A percentile compares a stretch with the other conserved stretches of the same genome.
Conservation (phyloP, 2,329 filamentous ascomycete species). For the Colletotrichum aenigma region DNA sequence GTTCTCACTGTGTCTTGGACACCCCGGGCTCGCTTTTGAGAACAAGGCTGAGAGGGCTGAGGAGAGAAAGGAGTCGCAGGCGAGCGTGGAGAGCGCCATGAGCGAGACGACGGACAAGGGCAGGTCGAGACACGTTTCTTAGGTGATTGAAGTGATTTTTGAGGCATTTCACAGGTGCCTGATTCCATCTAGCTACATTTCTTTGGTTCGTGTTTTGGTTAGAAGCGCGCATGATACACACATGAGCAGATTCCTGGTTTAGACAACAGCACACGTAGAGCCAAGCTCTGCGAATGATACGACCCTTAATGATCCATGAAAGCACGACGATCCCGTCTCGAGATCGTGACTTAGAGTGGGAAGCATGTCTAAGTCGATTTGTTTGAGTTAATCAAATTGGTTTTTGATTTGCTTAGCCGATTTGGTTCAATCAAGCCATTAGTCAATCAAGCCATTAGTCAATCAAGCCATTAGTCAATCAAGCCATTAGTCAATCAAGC, state of each 20-base stretch:
- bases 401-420: not conserved
- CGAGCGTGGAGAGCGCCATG: slow-evolving; percentile 5
- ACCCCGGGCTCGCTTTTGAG: slow-evolving; percentile 44
- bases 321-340: rapidly evolving
- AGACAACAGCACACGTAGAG: not conserved
- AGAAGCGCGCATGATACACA: not conserved
- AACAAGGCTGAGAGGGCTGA: not conserved
- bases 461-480: not conserved
- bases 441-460: not conserved
- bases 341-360: not conserved
- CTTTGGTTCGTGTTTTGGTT: not conserved
- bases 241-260: not conserved
- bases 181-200: not conserved
- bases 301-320: not conserved
- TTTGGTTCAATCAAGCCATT: not conserved
- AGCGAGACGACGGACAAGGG: not conserved
- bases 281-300: not conserved
- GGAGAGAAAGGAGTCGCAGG: slow-evolving; percentile 4
- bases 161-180: not conserved
- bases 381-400: not conserved
- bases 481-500: not conserved
- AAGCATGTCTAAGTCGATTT: rapidly evolving
- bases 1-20: slow-evolving; percentile 40
- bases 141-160: not conserved
- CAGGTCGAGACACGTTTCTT: not conserved